Evolutionary conservation across 148 eudicot genomes (phyloP), one percentile per base, ranked within the genome.

Genomic region (Fagopyrum homotropicum): DNA sequence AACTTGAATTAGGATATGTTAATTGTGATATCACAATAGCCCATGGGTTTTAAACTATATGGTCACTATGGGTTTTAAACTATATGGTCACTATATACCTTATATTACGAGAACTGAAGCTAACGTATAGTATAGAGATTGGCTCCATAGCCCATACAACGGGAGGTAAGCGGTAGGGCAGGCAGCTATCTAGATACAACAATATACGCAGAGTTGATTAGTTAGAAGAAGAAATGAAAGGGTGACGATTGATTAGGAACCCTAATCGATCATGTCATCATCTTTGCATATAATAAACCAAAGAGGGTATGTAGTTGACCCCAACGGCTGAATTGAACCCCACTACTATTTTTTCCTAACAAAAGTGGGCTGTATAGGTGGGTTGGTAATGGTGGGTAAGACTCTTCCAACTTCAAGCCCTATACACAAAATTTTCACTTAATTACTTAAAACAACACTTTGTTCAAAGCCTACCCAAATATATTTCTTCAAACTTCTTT

Each of bases 361-460:
- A 35, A 66, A 66, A 40, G 2, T 4, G 46, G 1, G 47, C 9
- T 66, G 47, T 66, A 47, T 66, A 66, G 71, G 71, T 66, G 71
- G 71, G 71, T 66, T 66, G 46, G 71, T 66, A 1, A 66, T 66
- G 71, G 46, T 66, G 71, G 71, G 35, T 66, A 66, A 66, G 71
- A 66, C 19, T 17, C 71, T 66, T 40, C 9, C 22, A 66, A 66
- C 71, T 66, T 40, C 9, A 60, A 66, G 30, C 9, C 71, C 47
- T 66, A 14, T 12, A 46, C 40, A 9, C 14, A 14, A 2, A 6
- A n/a, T 11, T 0, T 29, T 4, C 45, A 30, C 12, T 35, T 11
- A 11, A 63, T 63, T 63, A 63, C 45, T 30, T 63, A 63, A 6
- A 35, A 7, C 6, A 9, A 64, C 46, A 40, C 47, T 35, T 66